Percentiles rank a stretch among this genome's conserved stretches.
These are phyloP conservation scores for Xylariaceae sp. DNA, from an alignment of 2,329 filamentous ascomycete genomes.

Conservation along the genomic window DNA sequence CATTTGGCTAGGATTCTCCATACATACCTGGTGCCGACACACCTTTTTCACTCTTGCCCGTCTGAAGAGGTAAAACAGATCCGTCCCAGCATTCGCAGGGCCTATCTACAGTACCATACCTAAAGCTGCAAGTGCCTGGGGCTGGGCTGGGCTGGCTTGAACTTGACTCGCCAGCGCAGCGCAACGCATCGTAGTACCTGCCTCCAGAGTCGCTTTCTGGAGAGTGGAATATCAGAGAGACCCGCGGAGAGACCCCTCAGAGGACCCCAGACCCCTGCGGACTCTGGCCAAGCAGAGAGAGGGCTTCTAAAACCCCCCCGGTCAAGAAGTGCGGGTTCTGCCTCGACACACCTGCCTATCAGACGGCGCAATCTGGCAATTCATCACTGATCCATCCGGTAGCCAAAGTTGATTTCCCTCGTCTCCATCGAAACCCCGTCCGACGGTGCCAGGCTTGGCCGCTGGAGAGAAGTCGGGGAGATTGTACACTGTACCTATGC, in stretches of 20 bases:
- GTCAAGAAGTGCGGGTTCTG: constrained; percentile 9
- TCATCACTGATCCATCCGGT: neutral
- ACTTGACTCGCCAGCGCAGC: too few species aligned
- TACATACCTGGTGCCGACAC: too few species aligned
- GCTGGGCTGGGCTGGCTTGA: neutral
- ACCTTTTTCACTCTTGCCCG: too few species aligned
- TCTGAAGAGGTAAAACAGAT: too few species aligned
- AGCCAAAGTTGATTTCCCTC: neutral
- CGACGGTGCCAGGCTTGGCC: constrained; percentile 2
- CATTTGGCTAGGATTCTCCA: too few species aligned
- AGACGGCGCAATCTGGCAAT: constrained; percentile 20
- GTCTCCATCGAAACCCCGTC: constrained; percentile 10
- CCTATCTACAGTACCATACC: too few species aligned
- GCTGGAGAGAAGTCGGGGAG: too few species aligned
- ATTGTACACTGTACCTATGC: too few species aligned
- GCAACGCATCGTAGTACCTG: too few species aligned
- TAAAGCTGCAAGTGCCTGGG: too few species aligned
- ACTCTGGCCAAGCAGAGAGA: constrained; percentile 12
- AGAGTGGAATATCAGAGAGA: neutral
- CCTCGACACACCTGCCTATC: constrained; percentile 18
- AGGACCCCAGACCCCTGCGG: neutral
- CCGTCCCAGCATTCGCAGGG: too few species aligned
- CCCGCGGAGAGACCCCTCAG: too few species aligned
- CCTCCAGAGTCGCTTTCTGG: neutral
- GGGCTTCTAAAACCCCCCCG: neutral